phyloP scores from a whole-genome alignment of 495 filamentous ascomycete species.

The Trichoderma erinaceum region DNA sequence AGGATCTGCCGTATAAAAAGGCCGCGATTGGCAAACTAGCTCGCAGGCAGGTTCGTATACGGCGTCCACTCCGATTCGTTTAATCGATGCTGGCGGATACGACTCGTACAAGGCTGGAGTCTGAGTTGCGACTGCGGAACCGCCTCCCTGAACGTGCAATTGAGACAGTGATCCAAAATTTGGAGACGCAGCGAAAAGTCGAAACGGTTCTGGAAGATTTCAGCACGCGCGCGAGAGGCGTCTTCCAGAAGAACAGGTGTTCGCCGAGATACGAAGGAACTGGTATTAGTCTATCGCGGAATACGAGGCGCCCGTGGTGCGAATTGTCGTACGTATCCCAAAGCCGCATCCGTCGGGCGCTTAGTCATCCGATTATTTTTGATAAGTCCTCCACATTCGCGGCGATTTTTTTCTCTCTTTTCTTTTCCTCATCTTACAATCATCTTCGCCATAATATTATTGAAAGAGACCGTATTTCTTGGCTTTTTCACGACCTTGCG shows the following conservation, averaged over 20 bases:
- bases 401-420: slow-evolving; percentile 1
- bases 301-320: neutral
- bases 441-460: slow-evolving; percentile 36
- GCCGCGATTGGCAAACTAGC: slow-evolving; percentile 7
- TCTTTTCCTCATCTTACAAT: slow-evolving; percentile 23
- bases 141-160: neutral
- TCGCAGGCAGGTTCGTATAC: neutral
- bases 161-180: neutral
- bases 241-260: neutral
- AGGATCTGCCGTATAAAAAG: neutral
- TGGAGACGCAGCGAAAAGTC: neutral
- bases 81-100: neutral
- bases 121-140: neutral
- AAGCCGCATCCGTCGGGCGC: neutral
- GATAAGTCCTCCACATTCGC: neutral
- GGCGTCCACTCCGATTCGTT: neutral
- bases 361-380: slow-evolving; percentile 2
- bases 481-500: slow-evolving; percentile 24
- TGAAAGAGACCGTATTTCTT: slow-evolving; percentile 22
- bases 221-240: neutral
- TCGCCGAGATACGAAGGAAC: neutral
- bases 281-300: neutral
- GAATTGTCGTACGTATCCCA: slow-evolving; percentile 11
- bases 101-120: neutral
- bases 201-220: neutral